Evolutionary conservation across 305 asterid species (phyloP).

Genomic region (Fraxinus dipetala): DNA sequence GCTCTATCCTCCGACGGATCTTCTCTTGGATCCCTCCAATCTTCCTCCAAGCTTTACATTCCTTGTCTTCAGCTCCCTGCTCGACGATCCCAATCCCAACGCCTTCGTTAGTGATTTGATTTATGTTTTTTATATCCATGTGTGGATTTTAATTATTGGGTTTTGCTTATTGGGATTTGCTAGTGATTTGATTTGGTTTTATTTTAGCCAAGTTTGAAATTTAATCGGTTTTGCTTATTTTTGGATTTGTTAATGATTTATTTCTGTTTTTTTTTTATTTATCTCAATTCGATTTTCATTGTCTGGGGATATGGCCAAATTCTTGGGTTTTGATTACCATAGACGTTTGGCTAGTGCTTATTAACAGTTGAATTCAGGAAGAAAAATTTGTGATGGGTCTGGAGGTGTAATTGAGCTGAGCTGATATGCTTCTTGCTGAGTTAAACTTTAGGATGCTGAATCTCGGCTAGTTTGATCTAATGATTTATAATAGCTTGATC

Average conservation of each 20-base stretch:
- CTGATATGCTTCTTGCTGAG: not conserved
- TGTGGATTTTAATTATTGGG: conserved; percentile 6
- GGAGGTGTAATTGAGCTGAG: not conserved
- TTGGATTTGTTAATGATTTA: not conserved
- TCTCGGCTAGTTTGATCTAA: not conserved
- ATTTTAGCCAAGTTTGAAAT: not conserved
- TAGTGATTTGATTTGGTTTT: not conserved
- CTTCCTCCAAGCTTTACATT: conserved; percentile 34
- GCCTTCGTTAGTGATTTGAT: conserved; percentile 39
- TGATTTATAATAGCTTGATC: not conserved
- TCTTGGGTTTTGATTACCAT: not conserved
- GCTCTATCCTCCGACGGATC: conserved; percentile 43
- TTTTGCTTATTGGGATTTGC: conserved; percentile 20
- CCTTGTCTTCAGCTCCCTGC: conserved; percentile 45
- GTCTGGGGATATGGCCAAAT: not conserved
- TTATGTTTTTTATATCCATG: conserved; percentile 19
- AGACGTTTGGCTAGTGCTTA: not conserved
- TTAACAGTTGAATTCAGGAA: not conserved
- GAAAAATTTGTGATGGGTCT: not conserved
- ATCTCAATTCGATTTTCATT: not conserved
- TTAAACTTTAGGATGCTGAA: not conserved
- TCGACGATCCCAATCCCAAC: conserved; percentile 51
- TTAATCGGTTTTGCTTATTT: not conserved
- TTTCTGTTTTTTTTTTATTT: not conserved
- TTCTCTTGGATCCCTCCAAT: conserved; percentile 47